Evolutionary conservation across 2,329 filamentous ascomycete species (phyloP), one percentile per base, ranked within the genome.

Genomic region (Mycosphaerella arachidis): DNA sequence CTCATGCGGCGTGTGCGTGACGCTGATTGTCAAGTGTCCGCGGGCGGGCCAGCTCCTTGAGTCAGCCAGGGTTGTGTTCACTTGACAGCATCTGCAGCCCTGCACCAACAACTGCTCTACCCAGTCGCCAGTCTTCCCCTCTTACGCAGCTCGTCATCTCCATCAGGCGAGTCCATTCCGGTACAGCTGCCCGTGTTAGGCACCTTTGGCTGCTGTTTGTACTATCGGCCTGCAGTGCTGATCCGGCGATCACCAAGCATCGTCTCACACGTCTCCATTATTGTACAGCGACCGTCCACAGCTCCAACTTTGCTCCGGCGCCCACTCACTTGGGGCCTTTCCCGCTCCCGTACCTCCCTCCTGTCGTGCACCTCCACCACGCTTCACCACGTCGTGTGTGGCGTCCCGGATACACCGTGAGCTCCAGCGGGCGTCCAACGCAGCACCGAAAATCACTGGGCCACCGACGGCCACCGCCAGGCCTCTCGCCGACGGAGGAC

Each of bases 341-440:
- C 48, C 48, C 30, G 24, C 46, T 27, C 31, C 33, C 18, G 46
- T 18, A 18, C 48, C 18, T 52, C 20, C 43, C 18, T 52, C 20
- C 43, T 48, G 53, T 40, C 35, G 31, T 52, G 31, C 40, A 13
- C 20, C 37, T 24, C 53, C 24, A 45, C 8, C 48, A 40, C 45
- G 29, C 46, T 31, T 13, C 27, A 33, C 33, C 56, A 57, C 55
- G 35, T 58, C 56, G 56, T 53, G 56, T 10, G 56, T 53, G 56
- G 56, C 48, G 56, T 30, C 48, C 24, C 48, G 56, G 48, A 52
- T 53, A 50, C 24, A 30, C 20, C 29, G 13, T 18, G n/a, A 31
- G 27, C 50, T 35, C 10, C 27, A 50, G 20, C 46, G 46, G 12
- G 8, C 40, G 40, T n/a, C 40, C 40, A 43, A 16, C 40, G n/a